Evolutionary conservation across 1,284 basidiomycete genomes (phyloP), one percentile per base, ranked within the genome.

Genomic region (Cryptococcus maquisensis): DNA sequence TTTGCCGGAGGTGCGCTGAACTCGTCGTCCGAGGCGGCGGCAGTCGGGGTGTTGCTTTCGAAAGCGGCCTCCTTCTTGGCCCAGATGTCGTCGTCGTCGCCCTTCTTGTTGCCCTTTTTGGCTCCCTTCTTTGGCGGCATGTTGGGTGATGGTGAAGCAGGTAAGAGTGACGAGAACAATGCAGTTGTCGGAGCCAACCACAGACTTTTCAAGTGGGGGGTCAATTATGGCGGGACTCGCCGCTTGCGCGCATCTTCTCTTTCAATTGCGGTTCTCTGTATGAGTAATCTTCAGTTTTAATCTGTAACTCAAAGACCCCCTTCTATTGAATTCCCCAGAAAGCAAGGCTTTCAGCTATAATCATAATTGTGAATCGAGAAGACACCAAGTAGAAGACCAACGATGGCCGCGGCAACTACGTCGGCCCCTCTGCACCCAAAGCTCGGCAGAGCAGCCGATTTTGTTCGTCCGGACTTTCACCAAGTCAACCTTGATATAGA

Each of bases 401-500:
- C 45, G 10, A 63, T 59, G 54, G 54, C 61, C 18, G 61, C 63
- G n/a, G 62, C 61, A 41, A 51, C 62, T 13, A 54, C 59, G 12
- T 57, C 63, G 41, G 52, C 59, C 24, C 57, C 54, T 18, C 47
- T 59, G 37, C 56, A 59, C 18, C 59, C 63, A 20, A 55, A 57
- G 36, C 59, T 73, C 7, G 71, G 71, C 13, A 56, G 66, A 41
- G 66, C 69, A 18, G 65, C 69, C 67, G 90, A 94, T 76, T 81
- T 90, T 59, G 81, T 95, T 46, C 79, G 85, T 60, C 90, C 90
- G 5, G 90, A 95, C 69, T 95, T 96, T 68, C 89, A 94, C 72
- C 94, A 98, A 72, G 88, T 91, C 67, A 91, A 89, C 71, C 87
- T 97, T 59, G 79, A 82, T 51, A 85, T 90, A 57, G 95, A 98